Evolutionary conservation across 2,329 filamentous ascomycete genomes (phyloP), one percentile per base, ranked within the genome.

Genomic region (Metarhizium robertsii): DNA sequence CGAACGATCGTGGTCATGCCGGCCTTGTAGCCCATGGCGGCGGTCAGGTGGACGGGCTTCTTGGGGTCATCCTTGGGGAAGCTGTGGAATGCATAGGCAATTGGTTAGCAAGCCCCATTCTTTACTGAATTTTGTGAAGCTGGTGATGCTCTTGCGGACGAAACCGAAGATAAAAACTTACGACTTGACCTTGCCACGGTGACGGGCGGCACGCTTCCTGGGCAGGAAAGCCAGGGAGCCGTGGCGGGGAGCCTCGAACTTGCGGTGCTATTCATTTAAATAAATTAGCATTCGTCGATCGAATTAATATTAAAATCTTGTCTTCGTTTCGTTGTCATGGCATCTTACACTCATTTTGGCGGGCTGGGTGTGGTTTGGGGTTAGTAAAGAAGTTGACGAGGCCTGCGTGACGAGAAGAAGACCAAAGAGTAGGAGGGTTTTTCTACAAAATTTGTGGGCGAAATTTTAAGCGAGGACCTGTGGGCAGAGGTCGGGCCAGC

Each of bases 61-160:
- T 97, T 97, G 73, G 91, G 82, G 84, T 99, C 92, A 89, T 99
- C 94, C 88, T 97, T 97, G 74, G 94, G 94, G 87, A 99, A 99
- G 79, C 90, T 95, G 72, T n/a, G 48, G 38, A 6, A 25, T 30
- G 49, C 14, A 25, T 43, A 3, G 25, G 30, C 25, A 29, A 36
- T 48, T 25, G 25, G 13, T 32, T 40, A 32, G 36, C 20, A 8
- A 45, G 4, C 3, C 1, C 3, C 25, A 25, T 25, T 25, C 25
- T 25, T 25, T 25, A 25, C 25, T 20, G 16, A 20, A 25, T 6
- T 8, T 16, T 7, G 20, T 36, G 50, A 25, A 25, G 25, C 25
- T 25, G 25, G 25, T 25, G 25, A 25, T 25, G 25, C 25, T 25
- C 25, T 25, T 25, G 25, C 25, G 25, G 42, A 38, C 20, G 34